Percentiles rank a stretch among this genome's conserved stretches.
Conservation (phyloP, 2,329 filamentous ascomycete species). For the Fusarium hostae region DNA sequence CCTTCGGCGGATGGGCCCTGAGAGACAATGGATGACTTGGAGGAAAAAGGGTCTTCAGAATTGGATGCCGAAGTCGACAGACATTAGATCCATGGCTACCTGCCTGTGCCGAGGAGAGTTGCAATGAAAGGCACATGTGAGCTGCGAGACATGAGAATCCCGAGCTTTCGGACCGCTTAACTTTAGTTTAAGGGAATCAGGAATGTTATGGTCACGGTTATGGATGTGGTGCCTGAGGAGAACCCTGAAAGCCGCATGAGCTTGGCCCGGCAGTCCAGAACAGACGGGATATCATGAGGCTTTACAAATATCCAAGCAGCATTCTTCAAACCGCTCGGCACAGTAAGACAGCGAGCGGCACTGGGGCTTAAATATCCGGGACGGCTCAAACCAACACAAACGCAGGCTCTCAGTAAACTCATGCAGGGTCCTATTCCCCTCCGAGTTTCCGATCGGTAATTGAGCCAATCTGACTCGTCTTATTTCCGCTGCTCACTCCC, state of each 20-base stretch:
- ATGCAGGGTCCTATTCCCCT: conserved; percentile 35
- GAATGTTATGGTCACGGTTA: background rate
- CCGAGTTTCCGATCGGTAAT: conserved; percentile 36
- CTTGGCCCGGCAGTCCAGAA: conserved; percentile 1
- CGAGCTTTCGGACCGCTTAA: background rate
- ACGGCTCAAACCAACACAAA: conserved; percentile 11
- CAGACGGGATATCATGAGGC: background rate
- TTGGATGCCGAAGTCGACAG: background rate
- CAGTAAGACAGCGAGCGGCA: background rate
- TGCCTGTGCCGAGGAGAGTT: background rate
- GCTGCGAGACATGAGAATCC: conserved; percentile 1
- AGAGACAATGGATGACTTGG: background rate
- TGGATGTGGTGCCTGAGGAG: background rate
- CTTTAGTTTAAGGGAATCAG: background rate
- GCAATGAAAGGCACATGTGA: background rate
- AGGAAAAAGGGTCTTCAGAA: background rate
- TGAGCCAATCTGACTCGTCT: conserved; percentile 27
- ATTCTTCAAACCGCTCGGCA: conserved; percentile 1
- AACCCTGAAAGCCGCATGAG: background rate
- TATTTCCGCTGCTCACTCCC: conserved; percentile 17
- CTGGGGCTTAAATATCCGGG: background rate
- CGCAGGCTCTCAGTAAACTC: background rate
- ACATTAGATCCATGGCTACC: background rate
- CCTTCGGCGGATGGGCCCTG: background rate
- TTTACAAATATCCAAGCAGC: background rate